A percentile compares a stretch with the other conserved stretches of the same genome.
Conservation (phyloP, 2,329 filamentous ascomycete genomes). For the Rutstroemia sp. region DNA sequence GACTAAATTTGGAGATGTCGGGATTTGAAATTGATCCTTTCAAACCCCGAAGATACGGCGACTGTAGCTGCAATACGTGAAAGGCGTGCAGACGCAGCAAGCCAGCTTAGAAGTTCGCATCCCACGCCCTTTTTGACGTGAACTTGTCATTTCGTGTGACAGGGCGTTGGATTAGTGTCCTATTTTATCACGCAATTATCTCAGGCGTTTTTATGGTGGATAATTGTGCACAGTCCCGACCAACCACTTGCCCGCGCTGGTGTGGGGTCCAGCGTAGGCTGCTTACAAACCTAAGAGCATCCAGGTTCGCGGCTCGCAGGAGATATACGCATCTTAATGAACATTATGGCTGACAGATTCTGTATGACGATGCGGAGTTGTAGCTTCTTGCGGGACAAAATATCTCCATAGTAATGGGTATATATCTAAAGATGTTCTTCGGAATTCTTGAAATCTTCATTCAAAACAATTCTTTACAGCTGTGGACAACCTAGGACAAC, state of each 20-base stretch:
- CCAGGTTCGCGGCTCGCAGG: not conserved
- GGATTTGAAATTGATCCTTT: not conserved
- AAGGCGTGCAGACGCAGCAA: too few relatives aligned
- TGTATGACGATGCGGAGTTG: not conserved
- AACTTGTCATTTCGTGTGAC: not conserved
- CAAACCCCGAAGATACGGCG: not conserved
- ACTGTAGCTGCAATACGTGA: too few relatives aligned
- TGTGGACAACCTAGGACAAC: not conserved
- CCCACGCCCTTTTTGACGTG: too few relatives aligned
- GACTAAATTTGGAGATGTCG: not conserved
- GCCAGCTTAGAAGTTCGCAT: not conserved
- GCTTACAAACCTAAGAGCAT: constrained; percentile 1
- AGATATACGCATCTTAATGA: not conserved
- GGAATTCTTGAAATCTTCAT: too few relatives aligned
- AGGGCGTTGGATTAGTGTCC: not conserved
- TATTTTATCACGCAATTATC: not conserved
- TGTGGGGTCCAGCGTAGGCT: not conserved
- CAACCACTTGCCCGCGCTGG: too few relatives aligned
- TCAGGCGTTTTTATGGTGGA: too few relatives aligned
- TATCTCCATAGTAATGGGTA: not conserved
- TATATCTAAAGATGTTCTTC: not conserved
- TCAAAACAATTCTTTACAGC: too few relatives aligned
- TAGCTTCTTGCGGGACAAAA: too few relatives aligned
- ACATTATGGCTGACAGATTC: not conserved
- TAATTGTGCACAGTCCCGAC: too few relatives aligned